Percentiles rank a stretch among this genome's conserved stretches.
phyloP scores from a whole-genome alignment of 768 basidiomycete species.

The Serendipita sp. region DNA sequence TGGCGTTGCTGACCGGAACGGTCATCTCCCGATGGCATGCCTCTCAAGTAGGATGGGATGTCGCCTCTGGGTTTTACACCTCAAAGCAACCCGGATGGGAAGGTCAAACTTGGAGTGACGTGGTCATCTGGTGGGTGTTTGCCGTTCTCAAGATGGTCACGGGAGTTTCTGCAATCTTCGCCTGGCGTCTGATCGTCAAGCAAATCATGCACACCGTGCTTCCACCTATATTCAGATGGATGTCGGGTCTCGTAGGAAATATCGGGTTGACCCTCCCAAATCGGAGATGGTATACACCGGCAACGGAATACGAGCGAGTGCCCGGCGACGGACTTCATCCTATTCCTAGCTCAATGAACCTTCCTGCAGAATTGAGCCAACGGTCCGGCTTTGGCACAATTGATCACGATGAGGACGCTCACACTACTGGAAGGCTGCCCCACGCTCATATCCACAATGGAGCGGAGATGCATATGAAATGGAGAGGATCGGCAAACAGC shows the following conservation, averaged over 20 bases:
- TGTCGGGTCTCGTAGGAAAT: conserved; percentile 39
- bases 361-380: conserved; percentile 26
- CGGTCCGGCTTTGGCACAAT: neutral
- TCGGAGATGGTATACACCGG: conserved; percentile 78
- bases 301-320: conserved; percentile 61
- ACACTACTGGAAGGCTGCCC: neutral
- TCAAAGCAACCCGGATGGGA: conserved; percentile 13
- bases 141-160: conserved; percentile 32
- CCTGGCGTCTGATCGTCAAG: conserved; percentile 82
- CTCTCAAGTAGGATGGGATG: conserved; percentile 14
- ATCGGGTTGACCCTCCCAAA: conserved; percentile 41
- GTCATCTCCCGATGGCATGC: conserved; percentile 52
- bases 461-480: conserved; percentile 4
- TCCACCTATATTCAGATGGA: conserved; percentile 69
- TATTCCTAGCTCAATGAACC: conserved; percentile 76
- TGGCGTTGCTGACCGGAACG: conserved; percentile 70
- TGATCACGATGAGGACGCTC: conserved; percentile 10
- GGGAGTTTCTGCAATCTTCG: conserved; percentile 69
- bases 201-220: conserved; percentile 53
- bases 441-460: conserved; percentile 6
- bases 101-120: neutral
- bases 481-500: neutral
- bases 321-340: conserved; percentile 52
- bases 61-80: conserved; percentile 10
- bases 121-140: conserved; percentile 24